Evolutionary conservation across 2,329 filamentous ascomycete genomes (phyloP).

Genomic region (Xenosphaeropsis pyriputrescens): DNA sequence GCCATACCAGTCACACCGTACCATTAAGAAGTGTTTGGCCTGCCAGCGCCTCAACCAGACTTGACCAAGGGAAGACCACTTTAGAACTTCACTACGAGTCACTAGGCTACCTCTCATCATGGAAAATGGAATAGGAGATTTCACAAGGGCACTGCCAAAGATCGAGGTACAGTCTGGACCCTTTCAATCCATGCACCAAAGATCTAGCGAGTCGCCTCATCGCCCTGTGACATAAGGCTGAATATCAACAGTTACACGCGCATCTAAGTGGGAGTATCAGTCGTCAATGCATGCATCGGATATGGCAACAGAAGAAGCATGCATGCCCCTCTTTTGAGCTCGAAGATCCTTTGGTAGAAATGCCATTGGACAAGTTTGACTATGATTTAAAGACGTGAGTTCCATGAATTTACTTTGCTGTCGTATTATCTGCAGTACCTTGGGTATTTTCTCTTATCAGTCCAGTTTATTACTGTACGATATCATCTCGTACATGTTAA

Average conservation of each 20-base stretch:
- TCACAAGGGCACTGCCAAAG: no score
- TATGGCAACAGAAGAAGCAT: slow-evolving; percentile 50
- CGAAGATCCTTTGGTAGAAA: slow-evolving; percentile 52
- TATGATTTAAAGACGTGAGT: slow-evolving; percentile 54
- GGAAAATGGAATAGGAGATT: no score
- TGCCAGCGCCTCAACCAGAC: no score
- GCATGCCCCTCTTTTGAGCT: slow-evolving; percentile 34
- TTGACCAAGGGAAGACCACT: no score
- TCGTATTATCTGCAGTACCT: neutral
- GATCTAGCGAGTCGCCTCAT: neutral
- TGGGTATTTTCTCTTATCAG: neutral
- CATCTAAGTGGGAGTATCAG: slow-evolving; percentile 70
- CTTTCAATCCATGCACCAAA: no score
- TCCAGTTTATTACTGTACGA: slow-evolving; percentile 1
- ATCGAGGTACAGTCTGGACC: no score
- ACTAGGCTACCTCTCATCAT: no score
- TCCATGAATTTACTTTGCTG: neutral
- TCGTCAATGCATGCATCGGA: slow-evolving; percentile 54
- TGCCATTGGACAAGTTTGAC: slow-evolving; percentile 57
- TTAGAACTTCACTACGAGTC: no score
- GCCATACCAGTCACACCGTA: no score
- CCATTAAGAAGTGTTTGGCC: no score
- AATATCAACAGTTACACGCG: slow-evolving; percentile 51
- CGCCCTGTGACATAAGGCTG: neutral
- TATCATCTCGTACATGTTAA: slow-evolving; percentile 3